Base-by-base conservation (phyloP, 371 early-diverging fungal genomes). In the Mortierella sp. region DNA sequence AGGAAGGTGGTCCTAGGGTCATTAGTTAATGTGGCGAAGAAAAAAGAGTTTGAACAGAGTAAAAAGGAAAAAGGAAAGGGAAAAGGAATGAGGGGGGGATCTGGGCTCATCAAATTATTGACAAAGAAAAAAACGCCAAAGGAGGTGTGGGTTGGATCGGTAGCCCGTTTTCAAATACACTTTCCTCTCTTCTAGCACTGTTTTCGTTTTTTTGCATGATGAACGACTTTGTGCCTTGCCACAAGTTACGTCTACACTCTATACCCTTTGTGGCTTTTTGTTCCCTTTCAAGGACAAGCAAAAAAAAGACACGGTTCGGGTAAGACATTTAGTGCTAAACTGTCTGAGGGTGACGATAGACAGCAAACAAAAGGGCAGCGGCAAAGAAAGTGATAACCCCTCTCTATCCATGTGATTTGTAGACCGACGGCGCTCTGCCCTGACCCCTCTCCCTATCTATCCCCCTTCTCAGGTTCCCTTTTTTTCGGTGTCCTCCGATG, bases 21-120 rank as follows among this genome's bases (percentile, higher is more conserved):
- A 38, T 68, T 68, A 68, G 68, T 38, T 24, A 68, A 68, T 68
- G 68, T 68, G 68, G 68, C 24, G 38, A 68, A 41, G 24, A 35
- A 41, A 18, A 35, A 21, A 49, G 21, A 35, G 18, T 12, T 46
- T 46, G 48, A 8, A 46, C 0, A 46, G 14, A 46, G 48, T 14
- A 46, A 51, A 18, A 18, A 21, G 51, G 21, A 18, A 18, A 4
- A 51, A 21, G 51, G 0, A 18, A 51, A 51, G 21, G 51, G 51
- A 18, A 35, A 35, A 7, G 32, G 32, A 1, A 51, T 12, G 21
- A 38, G 11, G 56, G 24, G 32, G 38, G 68, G 68, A 68, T 24
- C 41, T 68, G 68, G 68, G 68, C 68, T 68, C 68, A 68, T 35
- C 68, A 63, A 63, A 63, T 41, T 41, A 4, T 38, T 7, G 68